Evolutionary conservation across 305 asterid species (phyloP), one percentile per base, ranked within the genome.

Genomic region (Plantago rigida): DNA sequence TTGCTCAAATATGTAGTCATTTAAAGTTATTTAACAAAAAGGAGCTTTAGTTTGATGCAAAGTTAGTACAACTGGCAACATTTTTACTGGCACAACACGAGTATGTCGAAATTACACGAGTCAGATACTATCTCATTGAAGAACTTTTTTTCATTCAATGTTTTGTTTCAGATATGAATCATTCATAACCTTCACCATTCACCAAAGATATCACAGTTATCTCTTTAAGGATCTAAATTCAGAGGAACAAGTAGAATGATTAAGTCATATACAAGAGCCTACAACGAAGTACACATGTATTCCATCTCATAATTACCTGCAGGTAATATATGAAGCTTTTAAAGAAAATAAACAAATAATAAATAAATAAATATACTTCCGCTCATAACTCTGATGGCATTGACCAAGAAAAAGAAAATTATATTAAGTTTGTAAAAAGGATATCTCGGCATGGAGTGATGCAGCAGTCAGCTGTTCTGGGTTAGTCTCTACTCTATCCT

Each of bases 381-480:
- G 34, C 34, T 14, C 26, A 22, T 13, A 39, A 60, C 44, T 55
- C 22, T 31, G 59, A 68, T 29, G 54, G 31, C 42, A 74, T 54
- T 42, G 68, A 72, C 41, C 39, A 41, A 0, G 59, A 11, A 1
- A 53, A 28, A 41, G 9, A 41, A 41, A 41, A 41, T 1, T 9
- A 41, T 9, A 41, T 9, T 41, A 41, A 41, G 46, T 41, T 54
- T 15, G 34, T 9, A 61, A 41, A 66, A 82, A 89, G 97, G 97
- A 87, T 94, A 89, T 94, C 84, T 94, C 99, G 26, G 99, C 99
- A 68, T 85, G 88, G 71, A 73, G 82, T 53, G 99, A 85, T 67
- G 99, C 99, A 52, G 97, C 99, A 31, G 97, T 90, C 74, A 94
- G 82, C 85, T 94, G 97, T 70, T 94, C 99, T 0, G 99, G 99